Base-by-base conservation (phyloP, 768 basidiomycete species). In the Crassisporium funariophilum region DNA sequence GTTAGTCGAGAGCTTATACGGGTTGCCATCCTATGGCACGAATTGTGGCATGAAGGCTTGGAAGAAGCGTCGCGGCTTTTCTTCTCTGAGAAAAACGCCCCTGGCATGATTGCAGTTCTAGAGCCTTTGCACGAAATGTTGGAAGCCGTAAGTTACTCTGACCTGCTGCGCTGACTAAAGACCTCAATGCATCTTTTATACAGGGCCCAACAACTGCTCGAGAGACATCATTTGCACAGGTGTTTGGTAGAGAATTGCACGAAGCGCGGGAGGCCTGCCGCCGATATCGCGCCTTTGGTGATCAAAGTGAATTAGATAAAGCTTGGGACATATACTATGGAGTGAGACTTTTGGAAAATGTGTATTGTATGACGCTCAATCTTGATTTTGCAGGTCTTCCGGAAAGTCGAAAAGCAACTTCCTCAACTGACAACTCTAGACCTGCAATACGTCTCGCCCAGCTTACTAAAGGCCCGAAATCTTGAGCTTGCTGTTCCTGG, bases 311-410 rank as follows among this genome's bases (percentile, higher is more conserved):
- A 61, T 71, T 99, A 37, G 97, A 98, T 63, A 91, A 89, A 61
- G 97, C 97, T 23, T 99, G 97, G 97, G 97, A 98, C 59, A 94
- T 98, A 20, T 99, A 99, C 67, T 99, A 98, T 59, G 83, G 83
- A 38, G 93, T 92, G 61, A 52, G 84, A 65, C n/a, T 16, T 27
- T 17, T 11, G 12, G 31, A 38, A 13, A 33, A 35, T 31, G 9
- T 19, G 33, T 15, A 47, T 21, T 27, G 24, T 8, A 31, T 22
- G 15, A 19, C 15, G 44, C 5, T n/a, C 36, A 9, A 12, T 21
- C 20, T 5, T 20, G 16, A 21, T 10, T 22, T 29, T 21, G 4
- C 53, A 95, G 91, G 89, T 98, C 23, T 98, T 98, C 77, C 91
- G 91, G 68, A 92, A 91, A 64, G 85, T 99, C 46, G 91, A 97